Percentiles rank a stretch among this genome's conserved stretches.
Conservation (phyloP, 1,284 basidiomycete species). For the Fistulina hepatica region DNA sequence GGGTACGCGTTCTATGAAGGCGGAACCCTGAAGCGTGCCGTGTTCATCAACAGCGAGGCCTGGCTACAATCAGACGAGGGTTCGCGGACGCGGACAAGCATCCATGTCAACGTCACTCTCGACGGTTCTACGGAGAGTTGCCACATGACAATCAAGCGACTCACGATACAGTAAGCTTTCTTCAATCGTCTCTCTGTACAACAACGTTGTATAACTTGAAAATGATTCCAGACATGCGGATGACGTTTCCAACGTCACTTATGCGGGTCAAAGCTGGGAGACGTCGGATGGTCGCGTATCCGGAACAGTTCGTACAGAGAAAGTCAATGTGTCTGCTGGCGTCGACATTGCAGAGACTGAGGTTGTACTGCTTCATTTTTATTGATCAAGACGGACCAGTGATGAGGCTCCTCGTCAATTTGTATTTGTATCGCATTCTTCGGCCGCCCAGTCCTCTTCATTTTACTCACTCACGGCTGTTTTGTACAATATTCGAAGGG, state of each 20-base stretch:
- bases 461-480: too few species aligned
- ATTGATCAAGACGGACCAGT: too few species aligned
- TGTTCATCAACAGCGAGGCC: constrained; percentile 48
- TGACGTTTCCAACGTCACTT: constrained; percentile 42
- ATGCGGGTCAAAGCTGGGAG: constrained; percentile 59
- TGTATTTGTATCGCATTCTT: too few species aligned
- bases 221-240: constrained; percentile 37
- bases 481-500: too few species aligned
- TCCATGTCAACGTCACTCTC: constrained; percentile 35
- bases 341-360: constrained; percentile 47
- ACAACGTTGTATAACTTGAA: constrained; percentile 5
- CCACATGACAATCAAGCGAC: constrained; percentile 31
- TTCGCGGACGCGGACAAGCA: constrained; percentile 28
- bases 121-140: constrained; percentile 16
- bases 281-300: constrained; percentile 37
- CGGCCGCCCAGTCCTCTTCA: too few species aligned
- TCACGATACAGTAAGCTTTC: constrained; percentile 31
- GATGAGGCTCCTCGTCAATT: too few species aligned
- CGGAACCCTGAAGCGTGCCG: constrained; percentile 32
- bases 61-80: constrained; percentile 31
- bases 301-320: constrained; percentile 29
- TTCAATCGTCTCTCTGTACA: background rate
- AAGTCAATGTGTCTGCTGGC: constrained; percentile 28
- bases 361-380: constrained; percentile 30
- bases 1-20: constrained; percentile 55